Evolutionary conservation across 2,329 filamentous ascomycete species (phyloP).

Genomic region (Tolypocladium capitatum): DNA sequence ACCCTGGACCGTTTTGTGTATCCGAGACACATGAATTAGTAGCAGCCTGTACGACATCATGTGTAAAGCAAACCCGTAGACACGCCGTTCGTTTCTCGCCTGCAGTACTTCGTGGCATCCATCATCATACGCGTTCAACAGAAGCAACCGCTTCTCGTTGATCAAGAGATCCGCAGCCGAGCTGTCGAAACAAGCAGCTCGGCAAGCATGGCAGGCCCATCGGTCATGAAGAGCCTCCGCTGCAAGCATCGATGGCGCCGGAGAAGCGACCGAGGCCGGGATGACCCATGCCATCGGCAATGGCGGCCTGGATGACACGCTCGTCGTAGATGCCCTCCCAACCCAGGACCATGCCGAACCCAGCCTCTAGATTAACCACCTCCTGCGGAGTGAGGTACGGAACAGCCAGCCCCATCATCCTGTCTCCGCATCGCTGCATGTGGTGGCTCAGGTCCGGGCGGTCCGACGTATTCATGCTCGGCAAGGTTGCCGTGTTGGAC

Average conservation of each 20-base stretch:
- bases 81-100: background rate
- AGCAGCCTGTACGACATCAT: background rate
- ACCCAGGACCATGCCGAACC: constrained; percentile 22
- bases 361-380: constrained; percentile 11
- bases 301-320: constrained; percentile 17
- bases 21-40: background rate
- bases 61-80: background rate
- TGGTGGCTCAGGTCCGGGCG: constrained; percentile 10
- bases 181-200: background rate
- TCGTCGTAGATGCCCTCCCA: constrained; percentile 23
- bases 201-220: background rate
- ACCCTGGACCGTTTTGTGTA: background rate
- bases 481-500: background rate
- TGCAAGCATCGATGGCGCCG: constrained; percentile 14
- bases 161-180: background rate
- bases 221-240: background rate
- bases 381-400: constrained; percentile 17
- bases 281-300: constrained; percentile 18
- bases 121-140: background rate
- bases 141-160: background rate
- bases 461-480: background rate
- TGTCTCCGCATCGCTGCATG: constrained; percentile 24
- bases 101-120: background rate
- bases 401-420: constrained; percentile 21
- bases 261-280: constrained; percentile 28